Evolutionary conservation across 176 grass and related monocot species (phyloP), one percentile per base, ranked within the genome.

Genomic region (Olyra latifolia): DNA sequence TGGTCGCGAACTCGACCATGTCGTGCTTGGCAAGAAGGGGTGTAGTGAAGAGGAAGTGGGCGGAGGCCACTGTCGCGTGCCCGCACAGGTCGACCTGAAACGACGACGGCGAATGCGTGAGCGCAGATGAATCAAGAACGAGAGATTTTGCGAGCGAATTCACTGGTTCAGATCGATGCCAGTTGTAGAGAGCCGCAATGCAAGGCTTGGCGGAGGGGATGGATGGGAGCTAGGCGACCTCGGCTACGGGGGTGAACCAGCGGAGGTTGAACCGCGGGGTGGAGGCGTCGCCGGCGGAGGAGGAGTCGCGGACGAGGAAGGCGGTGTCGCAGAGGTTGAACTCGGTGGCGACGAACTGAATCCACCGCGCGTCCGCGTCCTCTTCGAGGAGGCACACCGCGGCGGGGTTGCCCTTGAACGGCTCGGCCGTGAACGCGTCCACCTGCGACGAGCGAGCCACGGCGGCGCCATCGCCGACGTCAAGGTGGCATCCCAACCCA

Each of bases 331-430:
- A 77, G 77, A 90, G 62, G 87, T 97, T 94, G 88, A 97, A 97
- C 80, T 97, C 94, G 63, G 44, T 66, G 71, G 94, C 91, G 27
- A 97, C 87, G 57, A 79, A 82, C 69, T 86, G 85, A 89, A 97
- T 87, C 94, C 94, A 94, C 7, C 71, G 47, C 47, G 80, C 89
- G 49, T 91, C 82, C 8, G 75, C 86, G 12, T 70, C 64, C 30
- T 70, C 80, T 1, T 97, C 80, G 40, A 97, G 80, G 27, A 93
- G 28, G 62, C 93, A 93, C 40, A 93, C 90, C 16, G 90, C 90
- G 9, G 90, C 93, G 10, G 90, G 90, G 38, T 93, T 93, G 11
- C 93, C 93, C 93, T 85, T 97, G 80, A 97, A 93, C 20, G 86
- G 83, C 67, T 56, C 56, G 35, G 53, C 42, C 25, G 90, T 65